These are phyloP conservation scores for Suillus plorans DNA, from an alignment of 768 basidiomycete species.

Conservation along the genomic window DNA sequence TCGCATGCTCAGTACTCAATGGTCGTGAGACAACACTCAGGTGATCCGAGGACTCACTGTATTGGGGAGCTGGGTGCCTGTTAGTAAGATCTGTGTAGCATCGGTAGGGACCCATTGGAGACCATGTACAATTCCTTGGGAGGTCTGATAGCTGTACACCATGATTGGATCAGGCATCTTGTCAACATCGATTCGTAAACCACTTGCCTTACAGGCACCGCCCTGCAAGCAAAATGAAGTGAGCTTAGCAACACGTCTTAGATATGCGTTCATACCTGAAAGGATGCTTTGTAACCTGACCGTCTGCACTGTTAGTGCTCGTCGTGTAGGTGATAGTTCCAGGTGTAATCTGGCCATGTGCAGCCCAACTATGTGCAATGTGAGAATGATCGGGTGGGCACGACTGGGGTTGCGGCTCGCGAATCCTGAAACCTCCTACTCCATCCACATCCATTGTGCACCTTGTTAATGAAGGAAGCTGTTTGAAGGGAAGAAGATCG, in stretches of 20 bases:
- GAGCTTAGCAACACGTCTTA: not conserved
- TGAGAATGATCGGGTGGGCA: conserved; percentile 14
- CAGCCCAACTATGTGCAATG: not conserved
- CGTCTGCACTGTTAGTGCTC: conserved; percentile 57
- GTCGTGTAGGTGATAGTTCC: conserved; percentile 81
- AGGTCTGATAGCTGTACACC: conserved; percentile 63
- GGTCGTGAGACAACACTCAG: not conserved
- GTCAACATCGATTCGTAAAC: not conserved
- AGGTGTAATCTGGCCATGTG: conserved; percentile 49
- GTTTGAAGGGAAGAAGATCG: conserved; percentile 1
- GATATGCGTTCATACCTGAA: conserved; percentile 56
- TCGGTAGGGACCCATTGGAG: conserved; percentile 67
- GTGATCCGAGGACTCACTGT: conserved; percentile 36
- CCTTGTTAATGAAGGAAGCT: conserved; percentile 10
- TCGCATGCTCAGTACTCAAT: conserved; percentile 9
- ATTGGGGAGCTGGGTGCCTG: conserved; percentile 58
- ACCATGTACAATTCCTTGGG: conserved; percentile 64
- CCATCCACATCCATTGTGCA: conserved; percentile 17
- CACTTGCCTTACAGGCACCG: conserved; percentile 68
- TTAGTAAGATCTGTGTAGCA: conserved; percentile 56
- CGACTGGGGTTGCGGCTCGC: conserved; percentile 26
- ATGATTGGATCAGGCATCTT: conserved; percentile 20
- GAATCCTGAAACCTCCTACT: conserved; percentile 25
- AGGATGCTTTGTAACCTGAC: conserved; percentile 61
- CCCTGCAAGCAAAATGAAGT: conserved; percentile 40